Percentiles rank a stretch among this genome's conserved stretches.
These are phyloP conservation scores for Nigrospora oryzae DNA, from an alignment of 2,329 filamentous ascomycete species.

Conservation along the genomic window DNA sequence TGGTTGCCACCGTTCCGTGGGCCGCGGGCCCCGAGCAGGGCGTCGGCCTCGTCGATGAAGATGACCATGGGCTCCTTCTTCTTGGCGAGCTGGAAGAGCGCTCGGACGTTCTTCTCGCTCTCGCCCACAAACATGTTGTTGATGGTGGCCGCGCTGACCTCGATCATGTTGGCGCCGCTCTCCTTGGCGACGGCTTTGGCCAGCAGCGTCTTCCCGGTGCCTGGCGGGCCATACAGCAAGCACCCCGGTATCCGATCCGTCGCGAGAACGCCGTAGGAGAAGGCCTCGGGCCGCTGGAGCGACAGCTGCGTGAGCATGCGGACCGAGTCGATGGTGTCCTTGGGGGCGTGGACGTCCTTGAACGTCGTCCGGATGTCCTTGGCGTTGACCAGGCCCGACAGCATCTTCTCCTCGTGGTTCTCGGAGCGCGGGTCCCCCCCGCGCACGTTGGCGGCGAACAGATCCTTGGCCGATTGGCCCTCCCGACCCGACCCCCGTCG, in stretches of 20 bases:
- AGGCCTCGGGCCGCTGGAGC: conserved; percentile 83
- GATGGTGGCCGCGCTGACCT: conserved; percentile 83
- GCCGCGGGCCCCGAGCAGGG: conserved; percentile 73
- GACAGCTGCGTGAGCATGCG: conserved; percentile 85
- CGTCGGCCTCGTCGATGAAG: conserved; percentile 95
- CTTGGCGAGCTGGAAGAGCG: conserved; percentile 83
- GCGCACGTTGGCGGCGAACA: conserved; percentile 10
- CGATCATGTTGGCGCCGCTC: conserved; percentile 65
- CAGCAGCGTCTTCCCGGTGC: conserved; percentile 65
- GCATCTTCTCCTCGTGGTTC: conserved; percentile 72
- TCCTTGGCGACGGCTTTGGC: conserved; percentile 63
- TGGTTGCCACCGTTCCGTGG: conserved; percentile 60
- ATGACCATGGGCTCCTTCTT: conserved; percentile 89
- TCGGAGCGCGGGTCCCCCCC: conserved; percentile 42
- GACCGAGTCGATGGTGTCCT: conserved; percentile 77
- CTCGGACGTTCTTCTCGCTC: conserved; percentile 90
- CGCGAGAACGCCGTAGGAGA: conserved; percentile 86
- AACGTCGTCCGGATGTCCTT: conserved; percentile 82
- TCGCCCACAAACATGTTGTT: conserved; percentile 97
- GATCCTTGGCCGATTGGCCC: conserved; percentile 12
- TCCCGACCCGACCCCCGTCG: conserved; percentile 26
- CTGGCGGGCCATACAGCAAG: conserved; percentile 80
- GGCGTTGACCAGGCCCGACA: conserved; percentile 74
- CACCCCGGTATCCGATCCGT: conserved; percentile 87
- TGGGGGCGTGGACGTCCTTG: conserved; percentile 72